These are phyloP conservation scores for Trichomonas gallinae DNA, from an alignment of 208 protist genomes.

Conservation along the genomic window DNA sequence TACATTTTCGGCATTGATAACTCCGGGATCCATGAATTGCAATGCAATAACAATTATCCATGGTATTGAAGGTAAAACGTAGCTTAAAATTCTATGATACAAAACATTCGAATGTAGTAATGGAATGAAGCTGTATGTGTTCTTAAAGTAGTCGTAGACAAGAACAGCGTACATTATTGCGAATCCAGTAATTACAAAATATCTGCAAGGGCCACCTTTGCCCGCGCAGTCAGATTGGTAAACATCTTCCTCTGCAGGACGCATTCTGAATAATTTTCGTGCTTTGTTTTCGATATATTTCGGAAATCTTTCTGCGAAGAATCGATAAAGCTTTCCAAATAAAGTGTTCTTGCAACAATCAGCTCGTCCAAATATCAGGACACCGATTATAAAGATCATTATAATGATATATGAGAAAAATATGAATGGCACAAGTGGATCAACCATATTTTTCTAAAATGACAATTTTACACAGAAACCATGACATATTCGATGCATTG, in stretches of 20 bases:
- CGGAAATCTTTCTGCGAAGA: background rate
- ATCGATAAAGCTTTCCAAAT: too few relatives aligned
- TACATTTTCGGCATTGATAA: background rate
- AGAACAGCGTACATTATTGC: background rate
- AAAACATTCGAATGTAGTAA: background rate
- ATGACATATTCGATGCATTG: too few relatives aligned
- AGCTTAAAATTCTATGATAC: background rate
- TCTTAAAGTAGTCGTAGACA: background rate
- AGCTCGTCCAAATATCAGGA: too few relatives aligned
- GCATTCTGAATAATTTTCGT: background rate
- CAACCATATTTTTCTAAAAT: too few relatives aligned
- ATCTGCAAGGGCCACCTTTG: background rate
- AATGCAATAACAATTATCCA: background rate
- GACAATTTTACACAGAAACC: too few relatives aligned
- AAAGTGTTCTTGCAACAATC: too few relatives aligned
- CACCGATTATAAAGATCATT: too few relatives aligned
- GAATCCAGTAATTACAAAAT: background rate
- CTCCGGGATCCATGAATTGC: slow-evolving; percentile 9
- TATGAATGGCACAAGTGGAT: too few relatives aligned
- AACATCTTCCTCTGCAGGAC: background rate
- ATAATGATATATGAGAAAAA: too few relatives aligned
- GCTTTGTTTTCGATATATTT: too few relatives aligned
- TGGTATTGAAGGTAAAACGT: background rate
- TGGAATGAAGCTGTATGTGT: background rate
- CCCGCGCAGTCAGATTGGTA: background rate